phyloP scores from a whole-genome alignment of 495 filamentous ascomycete genomes.

The Penicillium argentinense region DNA sequence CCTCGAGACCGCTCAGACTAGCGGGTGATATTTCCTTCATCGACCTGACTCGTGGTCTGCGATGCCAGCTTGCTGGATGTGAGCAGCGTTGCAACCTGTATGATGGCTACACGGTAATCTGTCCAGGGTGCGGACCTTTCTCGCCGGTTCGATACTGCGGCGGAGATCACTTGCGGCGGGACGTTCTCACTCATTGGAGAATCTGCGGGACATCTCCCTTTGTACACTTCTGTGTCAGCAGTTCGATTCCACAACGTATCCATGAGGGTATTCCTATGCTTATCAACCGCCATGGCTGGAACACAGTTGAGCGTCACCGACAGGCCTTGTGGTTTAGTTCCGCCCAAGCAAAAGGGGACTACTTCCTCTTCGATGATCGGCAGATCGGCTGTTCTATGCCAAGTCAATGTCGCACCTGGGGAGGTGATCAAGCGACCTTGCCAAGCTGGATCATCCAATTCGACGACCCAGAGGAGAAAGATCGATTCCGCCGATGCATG shows the following conservation, averaged over 20 bases:
- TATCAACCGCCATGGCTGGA: constrained; percentile 27
- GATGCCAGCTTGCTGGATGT: constrained; percentile 22
- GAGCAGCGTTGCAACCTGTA: constrained; percentile 52
- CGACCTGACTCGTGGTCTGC: background rate
- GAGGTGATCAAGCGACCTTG: too few species aligned
- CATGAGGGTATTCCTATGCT: constrained; percentile 26
- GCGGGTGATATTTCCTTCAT: background rate
- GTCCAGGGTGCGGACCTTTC: constrained; percentile 46
- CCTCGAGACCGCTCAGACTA: too few species aligned
- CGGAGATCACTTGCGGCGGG: constrained; percentile 34
- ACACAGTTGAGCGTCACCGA: constrained; percentile 35
- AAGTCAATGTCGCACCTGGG: too few species aligned
- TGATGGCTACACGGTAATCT: constrained; percentile 38
- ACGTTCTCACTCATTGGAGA: constrained; percentile 36
- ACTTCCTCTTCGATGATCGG: constrained; percentile 41
- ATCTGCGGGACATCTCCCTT: constrained; percentile 26
- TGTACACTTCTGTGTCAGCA: constrained; percentile 9
- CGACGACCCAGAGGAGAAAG: constrained; percentile 25
- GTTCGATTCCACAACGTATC: constrained; percentile 19
- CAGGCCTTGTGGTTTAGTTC: constrained; percentile 36
- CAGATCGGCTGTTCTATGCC: constrained; percentile 7
- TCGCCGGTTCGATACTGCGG: constrained; percentile 41
- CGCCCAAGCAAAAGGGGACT: constrained; percentile 27
- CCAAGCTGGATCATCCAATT: too few species aligned
- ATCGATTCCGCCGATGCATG: constrained; percentile 39